Conservation (phyloP, 108 stramenopile genomes). For the Ochromonas danica region DNA sequence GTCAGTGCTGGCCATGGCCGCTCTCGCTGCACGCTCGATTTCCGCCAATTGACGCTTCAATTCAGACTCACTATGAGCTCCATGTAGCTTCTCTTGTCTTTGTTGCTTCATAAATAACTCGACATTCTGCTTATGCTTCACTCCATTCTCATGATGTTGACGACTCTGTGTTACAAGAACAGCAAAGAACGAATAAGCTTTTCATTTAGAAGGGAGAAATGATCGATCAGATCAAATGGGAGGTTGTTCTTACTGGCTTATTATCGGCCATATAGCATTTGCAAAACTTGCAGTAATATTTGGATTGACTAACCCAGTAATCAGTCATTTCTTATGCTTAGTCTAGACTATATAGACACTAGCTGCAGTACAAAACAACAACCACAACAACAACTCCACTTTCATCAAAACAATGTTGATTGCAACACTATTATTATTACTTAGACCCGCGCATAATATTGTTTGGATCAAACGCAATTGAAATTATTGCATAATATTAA, state of each 20-base stretch:
- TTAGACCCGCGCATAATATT: no score
- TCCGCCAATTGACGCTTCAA: neutral
- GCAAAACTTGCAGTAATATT: slow-evolving; percentile 26
- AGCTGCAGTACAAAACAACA: no score
- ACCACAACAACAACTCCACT: no score
- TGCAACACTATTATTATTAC: no score
- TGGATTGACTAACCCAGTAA: slow-evolving; percentile 28
- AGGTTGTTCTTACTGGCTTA: neutral
- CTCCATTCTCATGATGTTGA: slow-evolving; percentile 22
- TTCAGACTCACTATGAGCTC: slow-evolving; percentile 17
- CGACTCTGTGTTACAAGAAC: no score
- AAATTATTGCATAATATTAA: no score
- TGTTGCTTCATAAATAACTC: neutral
- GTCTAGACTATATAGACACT: no score
- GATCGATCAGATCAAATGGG: neutral
- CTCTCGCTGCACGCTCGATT: slow-evolving; percentile 5
- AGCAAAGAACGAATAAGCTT: neutral
- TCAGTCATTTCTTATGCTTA: slow-evolving; percentile 25
- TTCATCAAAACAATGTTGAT: no score
- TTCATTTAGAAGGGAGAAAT: neutral
- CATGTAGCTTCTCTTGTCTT: slow-evolving; percentile 18
- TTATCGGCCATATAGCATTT: slow-evolving; percentile 30
- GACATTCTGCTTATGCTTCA: slow-evolving; percentile 13
- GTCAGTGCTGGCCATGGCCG: neutral
- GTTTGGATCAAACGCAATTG: no score